phyloP scores from a whole-genome alignment of 176 grass and related monocot species.

The Oryza punctata region DNA sequence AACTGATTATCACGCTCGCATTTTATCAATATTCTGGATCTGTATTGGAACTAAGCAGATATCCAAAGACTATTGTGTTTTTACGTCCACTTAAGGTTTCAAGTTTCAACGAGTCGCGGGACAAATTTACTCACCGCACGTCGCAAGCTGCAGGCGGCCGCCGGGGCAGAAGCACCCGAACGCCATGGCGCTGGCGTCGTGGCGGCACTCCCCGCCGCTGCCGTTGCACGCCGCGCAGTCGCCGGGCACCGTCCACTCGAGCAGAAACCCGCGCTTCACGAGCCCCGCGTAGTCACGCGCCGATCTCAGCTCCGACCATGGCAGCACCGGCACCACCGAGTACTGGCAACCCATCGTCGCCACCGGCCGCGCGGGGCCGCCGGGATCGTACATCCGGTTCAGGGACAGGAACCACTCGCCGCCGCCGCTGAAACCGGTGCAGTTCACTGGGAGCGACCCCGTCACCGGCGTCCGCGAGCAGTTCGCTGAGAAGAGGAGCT shows the following conservation, averaged over 20 bases:
- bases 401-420: neutral
- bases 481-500: conserved; percentile 46
- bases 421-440: neutral
- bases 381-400: neutral
- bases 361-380: neutral
- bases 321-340: conserved; percentile 40
- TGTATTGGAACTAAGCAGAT: no score
- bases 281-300: neutral
- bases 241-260: conserved; percentile 45
- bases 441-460: neutral
- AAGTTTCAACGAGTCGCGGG: neutral
- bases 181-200: neutral
- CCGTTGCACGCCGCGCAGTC: conserved; percentile 33
- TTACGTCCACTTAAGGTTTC: no score
- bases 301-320: conserved; percentile 29
- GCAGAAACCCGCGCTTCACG: conserved; percentile 19
- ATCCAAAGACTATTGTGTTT: no score
- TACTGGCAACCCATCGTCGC: neutral
- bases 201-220: conserved; percentile 30
- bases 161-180: conserved; percentile 46
- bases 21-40: no score
- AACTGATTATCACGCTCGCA: no score
- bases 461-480: neutral
- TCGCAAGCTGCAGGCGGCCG: conserved; percentile 5
- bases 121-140: conserved; percentile 34